Evolutionary conservation across 176 grass and related monocot genomes (phyloP), one percentile per base, ranked within the genome.

Genomic region (Oryza meyeriana): DNA sequence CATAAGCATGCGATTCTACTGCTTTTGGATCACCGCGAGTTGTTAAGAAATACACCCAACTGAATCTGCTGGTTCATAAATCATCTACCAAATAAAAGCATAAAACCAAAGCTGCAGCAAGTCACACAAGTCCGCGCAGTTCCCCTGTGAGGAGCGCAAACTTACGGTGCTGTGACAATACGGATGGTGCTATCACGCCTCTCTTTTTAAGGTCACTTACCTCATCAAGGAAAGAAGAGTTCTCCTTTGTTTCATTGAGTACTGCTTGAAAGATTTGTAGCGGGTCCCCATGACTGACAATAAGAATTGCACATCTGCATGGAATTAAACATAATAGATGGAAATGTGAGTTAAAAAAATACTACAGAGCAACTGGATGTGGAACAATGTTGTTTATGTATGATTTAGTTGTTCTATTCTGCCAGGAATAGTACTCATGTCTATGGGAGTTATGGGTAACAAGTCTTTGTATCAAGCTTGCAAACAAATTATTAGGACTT

Each of bases 251-350:
- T 77, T 47, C 80, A 44, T 61, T 35, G 13, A 97, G 83, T 39
- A 97, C 76, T 40, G 95, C 81, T 86, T 97, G 92, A 85, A 97
- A 83, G 22, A 97, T 94, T 78, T 97, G 95, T 4, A 97, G 81
- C 41, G 95, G 90, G 55, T 97, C 95, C 52, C 95, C 95, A 79
- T 94, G 95, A 63, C 92, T 94, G 36, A 97, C 92, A 62, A 94
- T 82, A 47, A 97, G 65, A 50, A 97, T 58, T 33, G 74, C 71
- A 36, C 69, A 89, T 44, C 95, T 97, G 81, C 66, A 77, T 66
- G 41, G 20, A 84, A 64, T 61, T 67, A 26, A 71, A 65, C 47
- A 64, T 4, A 9, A 68, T 14, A n/a, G 3, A 36, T 68, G 5
- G 29, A 67, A 78, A 14, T 26, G 55, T 11, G 28, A 8, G 11